Base-by-base conservation (phyloP, 371 early-diverging fungal species). In the Encephalitozoon hellem region DNA sequence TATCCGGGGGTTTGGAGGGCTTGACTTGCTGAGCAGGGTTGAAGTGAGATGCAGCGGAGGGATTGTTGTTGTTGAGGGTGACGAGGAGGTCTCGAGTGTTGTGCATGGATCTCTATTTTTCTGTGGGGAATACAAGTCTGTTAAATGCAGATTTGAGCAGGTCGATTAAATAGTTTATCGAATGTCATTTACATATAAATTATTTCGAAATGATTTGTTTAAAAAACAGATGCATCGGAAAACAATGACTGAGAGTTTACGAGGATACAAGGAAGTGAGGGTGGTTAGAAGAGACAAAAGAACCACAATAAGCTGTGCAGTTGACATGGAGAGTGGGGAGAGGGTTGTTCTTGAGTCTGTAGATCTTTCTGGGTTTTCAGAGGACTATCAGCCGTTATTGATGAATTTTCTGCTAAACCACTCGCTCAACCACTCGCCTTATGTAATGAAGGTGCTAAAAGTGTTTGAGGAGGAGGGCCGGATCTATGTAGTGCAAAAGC, bases 81-180 rank as follows among this genome's bases (percentile, higher is more conserved):
- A 54, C 15, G 25, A 32, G 2, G 21, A 28, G 15, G 42, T 38
- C 21, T 59, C 38, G 2, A 11, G 8, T 25, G n/a, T 34, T 53
- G 70, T 69, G 39, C 70, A 69, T 21, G 51, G 54, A 9, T 25
- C 54, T 18, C 42, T 69, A 26, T 69, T 69, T 54, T 54, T 69
- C 26, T 53, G 54, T 41, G 70, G 70, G 3, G 54, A 41, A 41
- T 69, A 69, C 54, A 41, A 41, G 18, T 41, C 51, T 39, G 42
- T 69, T 53, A 38, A 38, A 52, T 69, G 70, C 34, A 38, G 41
- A 39, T 53, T 69, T 39, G 55, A 69, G 21, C 47, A 49, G 26
- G n/a, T 69, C 12, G 49, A 67, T 67, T 45, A 45, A 49, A 67
- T 30, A 15, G n/a, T 67, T 28, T 66, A 12, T 2, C 9, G 15